A percentile compares a stretch with the other conserved stretches of the same genome.
Evolutionary conservation across 192 early-diverging fungal genomes (phyloP).

Genomic region (Piromyces finnis): DNA sequence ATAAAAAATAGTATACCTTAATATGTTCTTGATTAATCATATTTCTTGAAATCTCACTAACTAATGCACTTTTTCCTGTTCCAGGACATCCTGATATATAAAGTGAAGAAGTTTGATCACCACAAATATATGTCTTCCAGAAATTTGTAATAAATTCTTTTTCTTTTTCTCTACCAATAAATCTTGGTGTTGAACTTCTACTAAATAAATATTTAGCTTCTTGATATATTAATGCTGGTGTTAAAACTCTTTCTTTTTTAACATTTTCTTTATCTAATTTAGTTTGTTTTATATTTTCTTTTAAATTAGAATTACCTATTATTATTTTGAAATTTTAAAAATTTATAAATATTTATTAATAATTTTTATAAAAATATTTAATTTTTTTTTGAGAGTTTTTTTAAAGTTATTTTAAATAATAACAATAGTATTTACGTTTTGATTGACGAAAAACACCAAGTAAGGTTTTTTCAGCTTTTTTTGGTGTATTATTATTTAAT

Average conservation of each 20-base stretch:
- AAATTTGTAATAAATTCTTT: slow-evolving; percentile 26
- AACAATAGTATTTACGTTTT: neutral
- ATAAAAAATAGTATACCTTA: neutral
- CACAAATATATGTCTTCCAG: slow-evolving; percentile 23
- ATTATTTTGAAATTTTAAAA: neutral
- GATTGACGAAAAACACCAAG: neutral
- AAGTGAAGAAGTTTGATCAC: slow-evolving; percentile 33
- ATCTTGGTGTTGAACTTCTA: slow-evolving; percentile 30
- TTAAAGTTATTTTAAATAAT: too few relatives aligned
- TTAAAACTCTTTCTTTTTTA: neutral
- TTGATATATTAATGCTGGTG: slow-evolving; percentile 11
- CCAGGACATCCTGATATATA: slow-evolving; percentile 86
- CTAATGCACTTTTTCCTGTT: slow-evolving; percentile 84
- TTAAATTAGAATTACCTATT: neutral
- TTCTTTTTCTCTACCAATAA: slow-evolving; percentile 49
- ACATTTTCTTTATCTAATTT: neutral
- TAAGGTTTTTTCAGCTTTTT: neutral
- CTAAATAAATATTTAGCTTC: slow-evolving; percentile 48
- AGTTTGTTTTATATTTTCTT: neutral
- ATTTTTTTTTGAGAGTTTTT: too few relatives aligned
- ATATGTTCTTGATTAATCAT: neutral
- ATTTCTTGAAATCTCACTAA: slow-evolving; percentile 29
- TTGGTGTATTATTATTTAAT: neutral
- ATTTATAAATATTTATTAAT: neutral
- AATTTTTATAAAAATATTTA: neutral